A percentile compares a stretch with the other conserved stretches of the same genome.
Evolutionary conservation across 2,329 filamentous ascomycete species (phyloP).

Genomic region (Colletotrichum liriopes): DNA sequence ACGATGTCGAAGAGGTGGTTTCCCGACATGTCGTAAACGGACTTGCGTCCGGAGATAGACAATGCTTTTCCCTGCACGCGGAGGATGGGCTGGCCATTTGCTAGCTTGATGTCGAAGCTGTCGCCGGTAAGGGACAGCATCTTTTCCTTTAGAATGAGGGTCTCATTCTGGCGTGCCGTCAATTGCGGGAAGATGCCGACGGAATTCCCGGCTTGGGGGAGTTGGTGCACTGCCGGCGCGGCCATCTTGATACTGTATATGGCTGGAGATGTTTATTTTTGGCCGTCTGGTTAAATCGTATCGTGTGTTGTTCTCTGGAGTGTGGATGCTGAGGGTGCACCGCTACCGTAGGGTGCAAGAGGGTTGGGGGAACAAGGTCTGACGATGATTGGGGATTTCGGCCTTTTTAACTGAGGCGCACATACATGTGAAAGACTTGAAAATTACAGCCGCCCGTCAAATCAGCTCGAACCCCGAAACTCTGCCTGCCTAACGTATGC

Average conservation of each 20-base stretch:
- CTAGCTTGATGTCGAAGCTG: conserved; percentile 74
- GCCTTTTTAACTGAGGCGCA: not conserved
- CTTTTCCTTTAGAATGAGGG: conserved; percentile 73
- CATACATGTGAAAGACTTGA: not conserved
- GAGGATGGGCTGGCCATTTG: conserved; percentile 68
- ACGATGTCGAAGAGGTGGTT: conserved; percentile 72
- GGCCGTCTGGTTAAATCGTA: not conserved
- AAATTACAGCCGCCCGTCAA: not conserved
- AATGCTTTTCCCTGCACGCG: conserved; percentile 70
- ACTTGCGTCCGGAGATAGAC: conserved; percentile 69
- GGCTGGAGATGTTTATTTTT: not conserved
- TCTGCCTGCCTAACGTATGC: conserved; percentile 1
- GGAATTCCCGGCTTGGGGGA: conserved; percentile 50
- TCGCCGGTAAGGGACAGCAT: conserved; percentile 74
- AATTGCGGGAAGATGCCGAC: conserved; percentile 59
- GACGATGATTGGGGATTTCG: not conserved
- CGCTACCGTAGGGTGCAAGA: not conserved
- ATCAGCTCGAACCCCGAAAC: not conserved
- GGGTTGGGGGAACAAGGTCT: no score
- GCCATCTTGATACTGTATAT: not conserved
- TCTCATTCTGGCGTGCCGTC: conserved; percentile 58
- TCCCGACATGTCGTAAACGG: conserved; percentile 67
- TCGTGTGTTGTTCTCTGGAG: not conserved
- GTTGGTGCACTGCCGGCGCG: conserved; percentile 27
- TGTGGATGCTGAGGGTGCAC: not conserved